Conservation (phyloP, 2,329 filamentous ascomycete species). For the Sporothrix euskadiensis region DNA sequence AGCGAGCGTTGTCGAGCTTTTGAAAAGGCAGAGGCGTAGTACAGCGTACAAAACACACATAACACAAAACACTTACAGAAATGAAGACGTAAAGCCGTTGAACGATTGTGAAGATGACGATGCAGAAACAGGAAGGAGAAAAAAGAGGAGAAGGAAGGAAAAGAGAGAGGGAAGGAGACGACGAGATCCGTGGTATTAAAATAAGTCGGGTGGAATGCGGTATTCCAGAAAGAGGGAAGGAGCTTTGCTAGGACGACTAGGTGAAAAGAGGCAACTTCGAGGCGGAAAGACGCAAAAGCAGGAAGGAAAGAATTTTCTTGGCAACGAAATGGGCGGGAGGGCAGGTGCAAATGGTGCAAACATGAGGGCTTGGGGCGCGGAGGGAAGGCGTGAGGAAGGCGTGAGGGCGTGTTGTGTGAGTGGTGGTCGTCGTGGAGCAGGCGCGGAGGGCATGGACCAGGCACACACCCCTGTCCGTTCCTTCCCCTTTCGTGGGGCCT, state of each 20-base stretch:
- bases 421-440: not conserved
- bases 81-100: constrained; percentile 18
- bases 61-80: constrained; percentile 16
- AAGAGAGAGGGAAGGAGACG: not conserved
- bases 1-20: not conserved
- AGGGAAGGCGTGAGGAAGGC: not conserved
- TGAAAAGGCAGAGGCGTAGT: not conserved
- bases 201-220: not conserved
- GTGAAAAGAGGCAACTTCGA: not conserved
- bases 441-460: constrained; percentile 7
- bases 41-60: not conserved
- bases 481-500: constrained; percentile 21
- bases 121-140: constrained; percentile 2
- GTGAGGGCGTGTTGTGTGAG: constrained; percentile 4
- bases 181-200: constrained; percentile 4
- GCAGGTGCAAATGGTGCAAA: not conserved
- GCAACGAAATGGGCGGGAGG: constrained; percentile 14
- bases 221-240: constrained; percentile 8
- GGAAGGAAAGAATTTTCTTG: constrained; percentile 20
- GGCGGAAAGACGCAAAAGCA: constrained; percentile 22
- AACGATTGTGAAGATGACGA: constrained; percentile 15
- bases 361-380: no score
- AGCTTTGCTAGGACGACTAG: constrained; percentile 15
- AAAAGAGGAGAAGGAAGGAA: not conserved
- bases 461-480: constrained; percentile 2